Conservation (phyloP, 2,329 filamentous ascomycete genomes). For the Ophiosphaerella herpotricha region DNA sequence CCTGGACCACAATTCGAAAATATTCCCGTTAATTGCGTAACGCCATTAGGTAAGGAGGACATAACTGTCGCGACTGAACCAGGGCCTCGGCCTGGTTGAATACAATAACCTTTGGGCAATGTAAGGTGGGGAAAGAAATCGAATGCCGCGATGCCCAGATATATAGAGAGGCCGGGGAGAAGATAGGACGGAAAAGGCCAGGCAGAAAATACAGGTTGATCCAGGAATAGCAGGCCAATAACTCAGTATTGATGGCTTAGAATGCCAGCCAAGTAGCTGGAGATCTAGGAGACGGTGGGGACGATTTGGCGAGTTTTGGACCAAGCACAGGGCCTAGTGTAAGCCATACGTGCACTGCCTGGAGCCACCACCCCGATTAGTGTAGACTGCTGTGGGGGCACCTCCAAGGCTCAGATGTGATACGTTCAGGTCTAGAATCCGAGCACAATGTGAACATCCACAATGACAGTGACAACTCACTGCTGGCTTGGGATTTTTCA, state of each 20-base stretch:
- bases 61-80: background rate
- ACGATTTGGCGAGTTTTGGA: constrained; percentile 1
- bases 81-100: no score
- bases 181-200: background rate
- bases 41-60: constrained; percentile 5
- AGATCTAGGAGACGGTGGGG: constrained; percentile 4
- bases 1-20: constrained; percentile 26
- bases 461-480: no score
- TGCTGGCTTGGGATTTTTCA: no score
- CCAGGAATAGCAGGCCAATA: constrained; percentile 12
- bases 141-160: background rate
- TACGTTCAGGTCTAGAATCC: no score
- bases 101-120: background rate
- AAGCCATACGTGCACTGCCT: no score
- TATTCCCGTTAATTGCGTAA: constrained; percentile 15
- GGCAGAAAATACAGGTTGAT: background rate
- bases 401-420: no score
- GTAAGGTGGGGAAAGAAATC: background rate
- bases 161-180: background rate
- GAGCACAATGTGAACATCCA: no score
- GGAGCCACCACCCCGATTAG: no score
- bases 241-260: constrained; percentile 1
- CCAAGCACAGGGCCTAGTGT: no score
- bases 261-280: background rate
- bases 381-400: no score